Evolutionary conservation across 2,329 filamentous ascomycete species (phyloP), one percentile per base, ranked within the genome.

Genomic region (Colletotrichum nymphaeae): DNA sequence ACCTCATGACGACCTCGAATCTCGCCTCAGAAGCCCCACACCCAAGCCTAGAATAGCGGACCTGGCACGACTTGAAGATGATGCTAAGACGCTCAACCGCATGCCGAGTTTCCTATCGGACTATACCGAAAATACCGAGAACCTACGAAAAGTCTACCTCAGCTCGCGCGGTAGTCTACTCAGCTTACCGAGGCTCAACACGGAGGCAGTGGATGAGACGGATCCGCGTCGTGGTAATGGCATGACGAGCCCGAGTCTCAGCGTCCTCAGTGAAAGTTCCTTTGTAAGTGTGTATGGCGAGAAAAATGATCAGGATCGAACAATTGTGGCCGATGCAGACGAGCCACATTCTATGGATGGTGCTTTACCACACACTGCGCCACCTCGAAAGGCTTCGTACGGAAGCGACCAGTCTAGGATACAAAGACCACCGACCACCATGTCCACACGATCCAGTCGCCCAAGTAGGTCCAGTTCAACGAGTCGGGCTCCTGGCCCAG

Each of bases 21-120:
- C 79, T 24, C 52, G 69, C 1, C 37, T 66, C 1, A 59, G 63
- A 42, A 63, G 59, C 11, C 63, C 73, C 5, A 74, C 74, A 4
- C 68, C 74, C 16, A 69, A 66, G 26, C 57, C 78, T 12, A 79
- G 76, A 60, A 72, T 69, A 35, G 74, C 73, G 35, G 68, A 72
- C 6, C 62, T 74, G 1, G 74, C 77, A 2, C 58, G 63, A 11
- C 75, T 76, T 26, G 74, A 79, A 14, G 80, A 82, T 22, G 81
- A 84, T 70, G 74, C 75, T 57, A 85, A 81, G 66, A 77, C 77
- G 9, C 81, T 92, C 63, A 83, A 84, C 9, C 87, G 89, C 12
- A 91, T 92, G 89, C 91, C 91, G 1, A 92, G 90, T 72, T 93
- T 92, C 76, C 77, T 93, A 9, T 92, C 90, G 0, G 91, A 92